These are phyloP conservation scores for Talaromyces trachyspermus DNA, from an alignment of 495 filamentous ascomycete species.

Conservation along the genomic window DNA sequence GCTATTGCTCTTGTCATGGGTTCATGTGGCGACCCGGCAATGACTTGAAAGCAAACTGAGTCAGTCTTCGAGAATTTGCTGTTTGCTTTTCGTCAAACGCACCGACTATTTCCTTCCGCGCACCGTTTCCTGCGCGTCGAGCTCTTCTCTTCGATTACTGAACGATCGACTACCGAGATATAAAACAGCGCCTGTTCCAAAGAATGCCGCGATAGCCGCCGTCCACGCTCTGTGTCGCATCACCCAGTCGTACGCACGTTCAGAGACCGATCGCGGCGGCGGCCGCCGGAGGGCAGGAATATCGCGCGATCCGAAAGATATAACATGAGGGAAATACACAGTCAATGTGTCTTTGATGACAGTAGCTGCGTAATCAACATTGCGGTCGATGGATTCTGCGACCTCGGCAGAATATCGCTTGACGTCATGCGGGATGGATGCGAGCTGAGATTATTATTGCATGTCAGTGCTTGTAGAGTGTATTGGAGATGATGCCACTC, in stretches of 20 bases:
- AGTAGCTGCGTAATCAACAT: slow-evolving; percentile 63
- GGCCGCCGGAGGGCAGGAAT: slow-evolving; percentile 7
- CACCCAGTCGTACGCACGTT: slow-evolving; percentile 54
- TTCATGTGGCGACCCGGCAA: slow-evolving; percentile 75
- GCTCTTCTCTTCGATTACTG: slow-evolving; percentile 62
- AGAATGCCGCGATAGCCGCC: slow-evolving; percentile 57
- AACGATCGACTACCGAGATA: slow-evolving; percentile 54
- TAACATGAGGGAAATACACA: slow-evolving; percentile 37
- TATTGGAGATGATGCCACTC: slow-evolving; percentile 11
- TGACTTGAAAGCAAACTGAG: slow-evolving; percentile 39
- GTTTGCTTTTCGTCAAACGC: slow-evolving; percentile 15
- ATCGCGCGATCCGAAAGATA: slow-evolving; percentile 28
- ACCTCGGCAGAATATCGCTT: slow-evolving; percentile 54
- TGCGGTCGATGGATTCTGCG: slow-evolving; percentile 68
- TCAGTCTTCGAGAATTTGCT: too few species aligned
- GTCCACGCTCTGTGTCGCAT: slow-evolving; percentile 60
- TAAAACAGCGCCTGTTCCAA: slow-evolving; percentile 61
- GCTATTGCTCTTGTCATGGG: slow-evolving; percentile 75
- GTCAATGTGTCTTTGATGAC: slow-evolving; percentile 55
- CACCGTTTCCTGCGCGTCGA: slow-evolving; percentile 70
- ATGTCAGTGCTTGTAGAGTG: neutral
- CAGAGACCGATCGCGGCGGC: slow-evolving; percentile 21
- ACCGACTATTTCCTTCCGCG: slow-evolving; percentile 77
- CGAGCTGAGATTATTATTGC: slow-evolving; percentile 49
- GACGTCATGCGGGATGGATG: slow-evolving; percentile 65